phyloP scores from a whole-genome alignment of 345 rosid species.

The Ceriops zippeliana region DNA sequence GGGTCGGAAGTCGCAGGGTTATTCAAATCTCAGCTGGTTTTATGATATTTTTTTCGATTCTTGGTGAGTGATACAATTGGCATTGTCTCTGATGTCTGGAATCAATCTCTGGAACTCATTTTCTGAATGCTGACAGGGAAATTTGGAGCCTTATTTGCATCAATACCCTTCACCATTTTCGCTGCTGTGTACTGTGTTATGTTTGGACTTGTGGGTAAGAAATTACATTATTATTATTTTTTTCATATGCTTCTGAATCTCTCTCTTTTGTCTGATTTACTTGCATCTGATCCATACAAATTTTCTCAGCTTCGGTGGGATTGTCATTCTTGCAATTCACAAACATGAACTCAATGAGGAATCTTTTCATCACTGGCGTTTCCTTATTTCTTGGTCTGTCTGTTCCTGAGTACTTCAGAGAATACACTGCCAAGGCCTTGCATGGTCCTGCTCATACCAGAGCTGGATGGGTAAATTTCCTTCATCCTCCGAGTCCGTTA shows the following conservation, averaged over 20 bases:
- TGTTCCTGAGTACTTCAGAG: constrained; percentile 81
- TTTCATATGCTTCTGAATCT: not conserved
- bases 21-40: constrained; percentile 96
- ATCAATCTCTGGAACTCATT: not conserved
- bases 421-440: constrained; percentile 68
- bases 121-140: constrained; percentile 53
- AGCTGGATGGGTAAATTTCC: constrained; percentile 75
- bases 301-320: constrained; percentile 76
- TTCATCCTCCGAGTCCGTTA: not conserved
- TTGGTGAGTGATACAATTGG: constrained; percentile 44
- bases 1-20: constrained; percentile 95
- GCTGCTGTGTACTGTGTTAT: constrained; percentile 86
- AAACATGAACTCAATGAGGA: constrained; percentile 98
- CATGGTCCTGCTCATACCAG: constrained; percentile 89
- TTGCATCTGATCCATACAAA: not conserved
- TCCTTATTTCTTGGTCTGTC: constrained; percentile 88
- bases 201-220: constrained; percentile 89
- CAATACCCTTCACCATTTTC: constrained; percentile 92
- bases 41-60: constrained; percentile 93
- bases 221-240: not conserved
- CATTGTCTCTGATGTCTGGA: not conserved
- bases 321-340: constrained; percentile 94
- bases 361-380: constrained; percentile 80
- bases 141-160: constrained; percentile 93
- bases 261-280: not conserved